Evolutionary conservation across 768 basidiomycete genomes (phyloP).

Genomic region (Lyophyllum atratum): DNA sequence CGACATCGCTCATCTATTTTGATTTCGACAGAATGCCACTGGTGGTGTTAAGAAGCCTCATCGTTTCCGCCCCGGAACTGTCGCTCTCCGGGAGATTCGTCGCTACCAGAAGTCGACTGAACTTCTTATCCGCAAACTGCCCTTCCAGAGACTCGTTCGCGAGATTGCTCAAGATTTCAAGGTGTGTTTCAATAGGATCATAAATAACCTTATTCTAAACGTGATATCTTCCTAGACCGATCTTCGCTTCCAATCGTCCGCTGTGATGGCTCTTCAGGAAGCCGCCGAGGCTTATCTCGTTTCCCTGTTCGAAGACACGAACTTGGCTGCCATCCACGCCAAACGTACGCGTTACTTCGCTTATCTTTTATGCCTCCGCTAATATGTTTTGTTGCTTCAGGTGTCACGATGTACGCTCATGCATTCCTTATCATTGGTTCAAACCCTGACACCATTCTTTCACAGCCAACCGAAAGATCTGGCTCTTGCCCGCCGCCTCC

Average conservation of each 20-base stretch:
- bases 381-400: constrained; percentile 9
- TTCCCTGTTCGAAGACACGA: constrained; percentile 22
- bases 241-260: constrained; percentile 24
- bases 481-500: constrained; percentile 23
- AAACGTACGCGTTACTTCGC: constrained; percentile 12
- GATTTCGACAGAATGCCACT: constrained; percentile 7
- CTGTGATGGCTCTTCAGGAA: constrained; percentile 24
- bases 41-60: constrained; percentile 38
- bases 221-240: constrained; percentile 14
- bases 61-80: constrained; percentile 77
- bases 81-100: constrained; percentile 83
- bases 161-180: constrained; percentile 76
- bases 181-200: constrained; percentile 31
- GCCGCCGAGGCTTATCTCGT: constrained; percentile 23
- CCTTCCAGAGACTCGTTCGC: constrained; percentile 82
- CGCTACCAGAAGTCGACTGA: constrained; percentile 86
- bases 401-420: constrained; percentile 22
- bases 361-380: neutral
- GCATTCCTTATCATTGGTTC: neutral
- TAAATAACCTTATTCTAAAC: neutral
- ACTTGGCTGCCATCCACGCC: constrained; percentile 23
- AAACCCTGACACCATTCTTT: constrained; percentile 3
- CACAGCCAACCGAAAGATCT: constrained; percentile 23
- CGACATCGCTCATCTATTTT: neutral
- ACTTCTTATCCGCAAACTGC: constrained; percentile 81